Evolutionary conservation across 2,329 filamentous ascomycete species (phyloP).

Genomic region (Ophiostoma quercus): DNA sequence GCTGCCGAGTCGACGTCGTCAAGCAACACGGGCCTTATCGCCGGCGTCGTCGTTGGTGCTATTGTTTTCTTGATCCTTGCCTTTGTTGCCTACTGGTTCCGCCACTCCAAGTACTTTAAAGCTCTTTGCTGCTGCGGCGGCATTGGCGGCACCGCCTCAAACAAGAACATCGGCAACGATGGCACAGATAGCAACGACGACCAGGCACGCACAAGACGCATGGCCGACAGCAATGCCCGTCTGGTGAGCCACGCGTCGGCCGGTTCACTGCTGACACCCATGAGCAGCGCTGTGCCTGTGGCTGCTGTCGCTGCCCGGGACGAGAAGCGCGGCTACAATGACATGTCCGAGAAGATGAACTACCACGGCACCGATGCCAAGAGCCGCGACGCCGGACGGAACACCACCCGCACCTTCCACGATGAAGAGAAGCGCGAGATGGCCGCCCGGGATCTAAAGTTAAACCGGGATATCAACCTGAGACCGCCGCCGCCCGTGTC

Average conservation of each 20-base stretch:
- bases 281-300: constrained; percentile 37
- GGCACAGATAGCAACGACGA: neutral
- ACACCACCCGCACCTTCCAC: neutral
- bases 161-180: neutral
- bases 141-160: neutral
- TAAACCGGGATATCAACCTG: neutral
- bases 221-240: constrained; percentile 10
- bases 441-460: neutral
- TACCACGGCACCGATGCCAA: constrained; percentile 5
- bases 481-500: neutral
- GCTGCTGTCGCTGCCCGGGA: neutral
- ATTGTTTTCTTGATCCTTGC: neutral
- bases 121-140: constrained; percentile 17
- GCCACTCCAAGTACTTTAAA: constrained; percentile 14
- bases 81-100: constrained; percentile 21
- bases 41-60: constrained; percentile 18
- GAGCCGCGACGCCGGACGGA: neutral
- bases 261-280: neutral
- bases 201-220: neutral
- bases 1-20: neutral
- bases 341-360: constrained; percentile 8
- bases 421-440: constrained; percentile 9
- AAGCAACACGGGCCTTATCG: constrained; percentile 20
- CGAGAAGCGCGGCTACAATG: constrained; percentile 5
- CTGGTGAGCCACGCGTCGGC: neutral